phyloP scores from a whole-genome alignment of 2,329 filamentous ascomycete genomes.

The Aspergillus puulaauensis region DNA sequence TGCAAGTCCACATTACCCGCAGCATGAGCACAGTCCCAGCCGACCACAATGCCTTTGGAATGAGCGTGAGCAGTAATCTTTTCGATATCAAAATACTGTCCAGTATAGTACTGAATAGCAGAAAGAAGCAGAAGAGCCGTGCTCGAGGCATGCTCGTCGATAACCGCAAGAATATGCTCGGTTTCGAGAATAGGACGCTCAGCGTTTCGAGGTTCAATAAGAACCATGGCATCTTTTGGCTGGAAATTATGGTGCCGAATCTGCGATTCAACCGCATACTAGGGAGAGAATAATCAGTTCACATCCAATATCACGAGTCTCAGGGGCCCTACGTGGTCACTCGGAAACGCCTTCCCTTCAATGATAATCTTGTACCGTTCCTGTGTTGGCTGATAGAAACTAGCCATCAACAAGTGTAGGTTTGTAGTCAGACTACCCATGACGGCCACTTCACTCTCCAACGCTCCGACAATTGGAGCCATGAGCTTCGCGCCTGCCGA shows the following conservation, averaged over 20 bases:
- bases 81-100: slow-evolving; percentile 81
- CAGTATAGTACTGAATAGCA: slow-evolving; percentile 89
- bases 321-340: slow-evolving; percentile 65
- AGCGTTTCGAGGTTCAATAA: slow-evolving; percentile 63
- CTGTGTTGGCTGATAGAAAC: slow-evolving; percentile 72
- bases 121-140: slow-evolving; percentile 78
- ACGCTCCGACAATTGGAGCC: slow-evolving; percentile 72
- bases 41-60: slow-evolving; percentile 67
- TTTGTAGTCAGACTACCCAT: slow-evolving; percentile 88
- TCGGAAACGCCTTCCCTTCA: slow-evolving; percentile 89
- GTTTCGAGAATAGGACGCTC: slow-evolving; percentile 64
- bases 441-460: slow-evolving; percentile 71
- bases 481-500: slow-evolving; percentile 70
- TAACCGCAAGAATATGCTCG: slow-evolving; percentile 67
- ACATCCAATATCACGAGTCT: background rate
- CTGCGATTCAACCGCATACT: slow-evolving; percentile 84
- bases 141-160: slow-evolving; percentile 70
- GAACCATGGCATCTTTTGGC: slow-evolving; percentile 67
- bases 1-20: slow-evolving; percentile 77
- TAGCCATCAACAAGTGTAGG: slow-evolving; percentile 77
- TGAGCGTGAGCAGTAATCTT: slow-evolving; percentile 77
- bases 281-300: slow-evolving; percentile 16
- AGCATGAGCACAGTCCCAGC: slow-evolving; percentile 88
- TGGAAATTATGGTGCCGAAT: slow-evolving; percentile 68
- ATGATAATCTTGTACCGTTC: slow-evolving; percentile 75